A percentile compares a stretch with the other conserved stretches of the same genome.
phyloP scores from a whole-genome alignment of 768 basidiomycete genomes.

The Vararia minispora region DNA sequence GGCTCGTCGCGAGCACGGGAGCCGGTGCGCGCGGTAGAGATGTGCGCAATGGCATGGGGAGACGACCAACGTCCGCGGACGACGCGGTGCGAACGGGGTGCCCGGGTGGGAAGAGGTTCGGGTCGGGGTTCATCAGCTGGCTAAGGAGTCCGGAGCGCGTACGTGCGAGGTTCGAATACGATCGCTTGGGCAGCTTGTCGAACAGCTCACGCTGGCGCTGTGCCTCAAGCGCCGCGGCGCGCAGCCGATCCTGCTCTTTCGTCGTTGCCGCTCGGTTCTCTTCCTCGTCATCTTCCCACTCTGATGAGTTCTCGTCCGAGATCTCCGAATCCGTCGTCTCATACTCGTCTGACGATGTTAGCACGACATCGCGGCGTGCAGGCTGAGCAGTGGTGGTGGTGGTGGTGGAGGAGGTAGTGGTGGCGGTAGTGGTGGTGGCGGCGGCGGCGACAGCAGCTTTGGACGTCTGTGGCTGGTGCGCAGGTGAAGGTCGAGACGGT shows the following conservation, averaged over 20 bases:
- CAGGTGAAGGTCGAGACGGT: no score
- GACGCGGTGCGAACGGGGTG: slow-evolving; percentile 49
- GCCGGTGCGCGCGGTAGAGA: slow-evolving; percentile 15
- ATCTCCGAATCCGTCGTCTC: slow-evolving; percentile 44
- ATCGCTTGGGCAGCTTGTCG: slow-evolving; percentile 55
- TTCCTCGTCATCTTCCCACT: slow-evolving; percentile 38
- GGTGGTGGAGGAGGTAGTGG: slow-evolving; percentile 1
- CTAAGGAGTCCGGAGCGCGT: slow-evolving; percentile 49
- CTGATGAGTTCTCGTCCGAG: slow-evolving; percentile 45
- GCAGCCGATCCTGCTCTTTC: slow-evolving; percentile 21
- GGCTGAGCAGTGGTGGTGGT: slow-evolving; percentile 1
- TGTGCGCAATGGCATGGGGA: slow-evolving; percentile 13
- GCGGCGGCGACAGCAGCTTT: no score
- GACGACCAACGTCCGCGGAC: slow-evolving; percentile 36
- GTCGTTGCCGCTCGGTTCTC: slow-evolving; percentile 14
- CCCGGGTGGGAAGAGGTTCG: slow-evolving; percentile 41
- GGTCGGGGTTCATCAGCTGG: slow-evolving; percentile 64
- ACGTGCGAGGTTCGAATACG: slow-evolving; percentile 48
- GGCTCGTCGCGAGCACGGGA: slow-evolving; percentile 31
- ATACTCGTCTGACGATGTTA: slow-evolving; percentile 35
- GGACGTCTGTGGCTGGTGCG: no score
- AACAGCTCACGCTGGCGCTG: slow-evolving; percentile 62
- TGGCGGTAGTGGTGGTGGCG: no score
- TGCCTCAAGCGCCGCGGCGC: slow-evolving; percentile 50
- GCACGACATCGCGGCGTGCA: slow-evolving; percentile 30